Evolutionary conservation across 163 green algal genomes (phyloP).

Genomic region (Chloroidium sp.): DNA sequence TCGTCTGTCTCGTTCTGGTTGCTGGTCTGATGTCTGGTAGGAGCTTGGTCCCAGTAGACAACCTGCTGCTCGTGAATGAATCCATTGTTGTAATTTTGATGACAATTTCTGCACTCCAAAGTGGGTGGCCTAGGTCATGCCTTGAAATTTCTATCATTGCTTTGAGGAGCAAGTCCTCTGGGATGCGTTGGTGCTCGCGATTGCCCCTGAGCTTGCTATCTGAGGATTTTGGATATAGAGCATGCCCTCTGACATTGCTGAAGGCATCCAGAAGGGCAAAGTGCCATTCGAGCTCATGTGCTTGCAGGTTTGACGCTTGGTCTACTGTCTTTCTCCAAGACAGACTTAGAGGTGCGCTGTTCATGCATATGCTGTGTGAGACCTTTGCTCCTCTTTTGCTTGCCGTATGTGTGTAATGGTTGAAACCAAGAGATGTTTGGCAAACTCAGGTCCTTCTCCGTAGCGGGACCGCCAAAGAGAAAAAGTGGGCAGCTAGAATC

Average conservation of each 20-base stretch:
- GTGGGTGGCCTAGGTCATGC: too few species aligned
- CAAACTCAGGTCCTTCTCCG: constrained; percentile 53
- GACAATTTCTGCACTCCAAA: too few species aligned
- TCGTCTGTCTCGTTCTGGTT: background rate
- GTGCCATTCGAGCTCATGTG: background rate
- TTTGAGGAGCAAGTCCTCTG: too few species aligned
- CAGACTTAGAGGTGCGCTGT: background rate
- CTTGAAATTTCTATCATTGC: too few species aligned
- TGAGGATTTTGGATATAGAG: too few species aligned
- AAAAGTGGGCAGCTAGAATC: constrained; percentile 38
- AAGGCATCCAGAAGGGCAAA: background rate
- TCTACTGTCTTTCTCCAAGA: background rate
- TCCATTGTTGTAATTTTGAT: too few species aligned
- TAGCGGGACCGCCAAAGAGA: constrained; percentile 48
- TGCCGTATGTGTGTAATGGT: too few species aligned
- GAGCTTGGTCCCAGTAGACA: too few species aligned
- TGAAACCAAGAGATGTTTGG: background rate
- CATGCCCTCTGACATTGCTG: too few species aligned
- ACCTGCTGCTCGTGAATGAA: too few species aligned
- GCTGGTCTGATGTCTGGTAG: background rate
- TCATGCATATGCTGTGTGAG: background rate
- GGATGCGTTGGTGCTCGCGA: too few species aligned
- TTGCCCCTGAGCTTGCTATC: too few species aligned
- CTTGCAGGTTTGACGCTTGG: background rate
- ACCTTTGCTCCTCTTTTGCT: background rate